Evolutionary conservation across 495 filamentous ascomycete genomes (phyloP).

Genomic region (Xylaria cubensis): DNA sequence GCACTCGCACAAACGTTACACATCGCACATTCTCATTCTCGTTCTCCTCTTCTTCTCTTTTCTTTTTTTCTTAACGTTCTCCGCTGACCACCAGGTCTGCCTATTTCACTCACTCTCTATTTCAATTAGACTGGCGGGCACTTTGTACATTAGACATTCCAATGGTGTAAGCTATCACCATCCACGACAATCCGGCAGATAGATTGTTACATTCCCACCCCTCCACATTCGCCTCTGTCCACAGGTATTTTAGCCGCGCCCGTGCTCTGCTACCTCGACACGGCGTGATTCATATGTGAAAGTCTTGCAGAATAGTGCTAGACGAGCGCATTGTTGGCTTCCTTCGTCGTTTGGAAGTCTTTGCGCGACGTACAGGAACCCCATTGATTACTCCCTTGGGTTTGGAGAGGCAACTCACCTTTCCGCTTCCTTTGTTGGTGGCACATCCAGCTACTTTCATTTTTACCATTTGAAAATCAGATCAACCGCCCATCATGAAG

Average conservation of each 20-base stretch:
- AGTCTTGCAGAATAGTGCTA: neutral
- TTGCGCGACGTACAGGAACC: neutral
- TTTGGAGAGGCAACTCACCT: neutral
- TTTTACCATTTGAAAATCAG: neutral
- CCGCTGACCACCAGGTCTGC: neutral
- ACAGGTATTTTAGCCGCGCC: neutral
- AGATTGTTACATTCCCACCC: neutral
- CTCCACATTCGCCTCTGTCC: constrained; percentile 4
- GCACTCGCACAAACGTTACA: neutral
- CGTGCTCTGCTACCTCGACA: constrained; percentile 6
- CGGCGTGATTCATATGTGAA: neutral
- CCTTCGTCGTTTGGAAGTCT: neutral
- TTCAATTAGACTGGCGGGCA: neutral
- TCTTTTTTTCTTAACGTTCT: neutral
- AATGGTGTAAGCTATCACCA: neutral
- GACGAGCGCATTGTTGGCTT: constrained; percentile 1
- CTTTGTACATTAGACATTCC: constrained; percentile 1
- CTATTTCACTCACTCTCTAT: neutral
- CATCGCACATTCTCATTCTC: neutral
- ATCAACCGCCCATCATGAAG: constrained; percentile 31
- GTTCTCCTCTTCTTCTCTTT: neutral
- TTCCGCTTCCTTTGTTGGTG: neutral
- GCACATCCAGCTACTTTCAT: neutral
- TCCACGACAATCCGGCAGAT: constrained; percentile 3
- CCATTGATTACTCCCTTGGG: neutral